Evolutionary conservation across 108 stramenopile genomes (phyloP).

Genomic region (Nitzschia sp.): DNA sequence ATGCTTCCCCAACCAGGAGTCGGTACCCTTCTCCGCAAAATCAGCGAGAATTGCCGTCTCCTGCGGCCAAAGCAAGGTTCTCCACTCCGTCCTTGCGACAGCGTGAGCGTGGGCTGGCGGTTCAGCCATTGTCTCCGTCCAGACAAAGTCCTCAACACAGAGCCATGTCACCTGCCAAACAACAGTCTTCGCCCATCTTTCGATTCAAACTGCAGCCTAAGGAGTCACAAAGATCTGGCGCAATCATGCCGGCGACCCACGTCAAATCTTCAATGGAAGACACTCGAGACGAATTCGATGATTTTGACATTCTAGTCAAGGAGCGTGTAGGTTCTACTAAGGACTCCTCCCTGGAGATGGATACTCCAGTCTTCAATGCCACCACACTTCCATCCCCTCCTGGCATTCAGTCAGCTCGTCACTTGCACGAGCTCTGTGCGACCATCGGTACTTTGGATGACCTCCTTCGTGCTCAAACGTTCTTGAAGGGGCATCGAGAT

Average conservation of each 20-base stretch:
- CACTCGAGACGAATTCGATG: not conserved
- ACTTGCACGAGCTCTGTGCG: slow-evolving; percentile 24
- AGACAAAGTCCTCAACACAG: not conserved
- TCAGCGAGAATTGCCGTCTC: not conserved
- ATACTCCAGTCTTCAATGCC: not conserved
- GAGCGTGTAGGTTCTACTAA: not conserved
- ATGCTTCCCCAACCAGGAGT: no score
- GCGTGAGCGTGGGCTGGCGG: not conserved
- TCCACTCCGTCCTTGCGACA: not conserved
- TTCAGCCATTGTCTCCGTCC: not conserved
- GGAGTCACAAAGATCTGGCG: not conserved
- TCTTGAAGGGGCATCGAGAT: slow-evolving; percentile 18
- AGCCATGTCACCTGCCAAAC: not conserved
- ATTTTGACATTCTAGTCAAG: slow-evolving; percentile 10
- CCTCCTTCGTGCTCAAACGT: slow-evolving; percentile 16
- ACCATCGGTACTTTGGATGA: slow-evolving; percentile 29
- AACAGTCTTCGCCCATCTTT: not conserved
- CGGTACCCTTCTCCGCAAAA: no score
- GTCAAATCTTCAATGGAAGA: not conserved
- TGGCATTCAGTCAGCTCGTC: not conserved
- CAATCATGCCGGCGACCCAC: not conserved
- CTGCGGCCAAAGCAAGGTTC: not conserved
- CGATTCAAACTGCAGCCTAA: slow-evolving; percentile 13
- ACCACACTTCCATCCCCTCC: not conserved
- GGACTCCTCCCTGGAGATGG: not conserved